Evolutionary conservation across 2,329 filamentous ascomycete species (phyloP).

Genomic region (Pseudogymnoascus sp.): DNA sequence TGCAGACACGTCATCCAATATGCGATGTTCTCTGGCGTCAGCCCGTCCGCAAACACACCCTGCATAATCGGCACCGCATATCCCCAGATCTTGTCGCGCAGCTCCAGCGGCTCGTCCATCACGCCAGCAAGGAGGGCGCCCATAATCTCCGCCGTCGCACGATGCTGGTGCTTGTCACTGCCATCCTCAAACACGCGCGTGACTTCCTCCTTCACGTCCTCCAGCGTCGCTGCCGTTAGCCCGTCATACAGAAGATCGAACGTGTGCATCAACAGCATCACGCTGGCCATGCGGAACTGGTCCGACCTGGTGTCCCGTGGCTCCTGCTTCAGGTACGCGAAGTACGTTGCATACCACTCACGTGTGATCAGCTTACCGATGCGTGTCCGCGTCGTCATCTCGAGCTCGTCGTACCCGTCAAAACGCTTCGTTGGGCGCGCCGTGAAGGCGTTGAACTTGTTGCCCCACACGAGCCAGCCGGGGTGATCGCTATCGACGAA

Average conservation of each 20-base stretch:
- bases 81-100: constrained; percentile 73
- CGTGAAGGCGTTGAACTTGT: constrained; percentile 73
- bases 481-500: constrained; percentile 89
- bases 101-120: constrained; percentile 67
- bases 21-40: constrained; percentile 87
- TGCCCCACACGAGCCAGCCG: constrained; percentile 94
- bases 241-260: constrained; percentile 86
- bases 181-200: constrained; percentile 80
- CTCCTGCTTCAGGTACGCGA: constrained; percentile 93
- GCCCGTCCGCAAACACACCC: constrained; percentile 77
- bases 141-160: constrained; percentile 89
- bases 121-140: constrained; percentile 78
- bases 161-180: constrained; percentile 94
- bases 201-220: constrained; percentile 80
- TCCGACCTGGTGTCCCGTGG: constrained; percentile 76
- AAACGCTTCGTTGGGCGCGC: constrained; percentile 61
- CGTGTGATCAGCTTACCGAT: constrained; percentile 76
- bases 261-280: constrained; percentile 79
- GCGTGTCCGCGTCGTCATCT: constrained; percentile 65
- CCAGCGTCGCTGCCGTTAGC: constrained; percentile 69
- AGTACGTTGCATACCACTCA: constrained; percentile 81
- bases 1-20: constrained; percentile 97
- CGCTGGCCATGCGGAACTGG: constrained; percentile 82
- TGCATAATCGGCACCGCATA: constrained; percentile 87
- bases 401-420: constrained; percentile 71